phyloP scores from a whole-genome alignment of 495 filamentous ascomycete genomes.

The Talaromyces trachyspermus region DNA sequence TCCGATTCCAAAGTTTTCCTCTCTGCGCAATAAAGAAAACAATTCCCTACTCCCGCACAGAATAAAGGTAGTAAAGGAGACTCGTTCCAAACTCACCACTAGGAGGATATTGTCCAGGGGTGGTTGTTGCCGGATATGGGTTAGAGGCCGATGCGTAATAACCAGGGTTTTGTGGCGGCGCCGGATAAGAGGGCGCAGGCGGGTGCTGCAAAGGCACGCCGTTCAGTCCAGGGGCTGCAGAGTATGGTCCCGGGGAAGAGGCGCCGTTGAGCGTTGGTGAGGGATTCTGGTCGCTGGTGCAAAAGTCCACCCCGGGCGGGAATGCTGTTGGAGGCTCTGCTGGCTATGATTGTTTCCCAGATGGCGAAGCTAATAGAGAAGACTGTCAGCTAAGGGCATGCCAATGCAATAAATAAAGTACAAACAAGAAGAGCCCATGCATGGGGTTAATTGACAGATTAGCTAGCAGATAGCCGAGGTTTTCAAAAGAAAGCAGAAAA shows the following conservation, averaged over 20 bases:
- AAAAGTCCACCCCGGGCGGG: slow-evolving; percentile 56
- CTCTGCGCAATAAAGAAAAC: no score
- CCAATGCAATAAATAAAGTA: no score
- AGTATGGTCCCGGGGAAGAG: slow-evolving; percentile 53
- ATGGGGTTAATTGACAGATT: no score
- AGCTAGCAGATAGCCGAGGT: no score
- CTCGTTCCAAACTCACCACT: slow-evolving; percentile 55
- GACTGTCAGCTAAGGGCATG: slow-evolving; percentile 9
- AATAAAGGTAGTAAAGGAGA: slow-evolving; percentile 5
- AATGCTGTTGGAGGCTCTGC: slow-evolving; percentile 42
- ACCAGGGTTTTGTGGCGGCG: slow-evolving; percentile 54
- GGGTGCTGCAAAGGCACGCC: slow-evolving; percentile 35
- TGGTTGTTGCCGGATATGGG: slow-evolving; percentile 64
- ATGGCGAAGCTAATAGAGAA: slow-evolving; percentile 25
- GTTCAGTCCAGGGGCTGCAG: slow-evolving; percentile 40
- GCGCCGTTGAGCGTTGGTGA: slow-evolving; percentile 26
- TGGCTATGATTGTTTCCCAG: slow-evolving; percentile 26
- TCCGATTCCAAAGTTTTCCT: no score
- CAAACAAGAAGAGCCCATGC: no score
- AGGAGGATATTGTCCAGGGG: slow-evolving; percentile 65
- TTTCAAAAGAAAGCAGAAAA: no score
- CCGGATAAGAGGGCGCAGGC: slow-evolving; percentile 41
- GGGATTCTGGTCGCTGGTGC: slow-evolving; percentile 50
- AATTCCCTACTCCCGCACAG: background rate
- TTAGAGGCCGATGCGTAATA: slow-evolving; percentile 65